Base-by-base conservation (phyloP, 2,329 filamentous ascomycete genomes). In the Calonectria henricotiae region DNA sequence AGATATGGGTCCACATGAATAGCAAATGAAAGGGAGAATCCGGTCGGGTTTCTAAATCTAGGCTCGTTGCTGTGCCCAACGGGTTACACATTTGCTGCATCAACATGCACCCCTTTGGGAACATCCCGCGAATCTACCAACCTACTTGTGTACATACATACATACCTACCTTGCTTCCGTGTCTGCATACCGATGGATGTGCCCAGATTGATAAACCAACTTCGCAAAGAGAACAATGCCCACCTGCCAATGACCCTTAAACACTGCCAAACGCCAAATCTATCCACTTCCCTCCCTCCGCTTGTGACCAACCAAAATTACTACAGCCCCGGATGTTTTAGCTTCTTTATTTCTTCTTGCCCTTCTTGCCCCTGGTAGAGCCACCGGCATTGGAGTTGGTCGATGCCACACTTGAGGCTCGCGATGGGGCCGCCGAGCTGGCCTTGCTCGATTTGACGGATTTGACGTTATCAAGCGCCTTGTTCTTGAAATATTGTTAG, bases 391-490 rank as follows among this genome's bases (percentile, higher is more conserved):
- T 76, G 5, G 92, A 93, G 43, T 87, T 88, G 51, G 89, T 94
- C 0, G 95, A 98, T 37, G 90, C 91, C 30, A 98, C 94, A 80
- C 96, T 98, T 5, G 92, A 96, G 17, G 95, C 95, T 73, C 96
- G 89, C 25, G 95, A 98, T 0, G 92, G 93, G 5, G 91, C 88
- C 5, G 92, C 89, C 1, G 95, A 96, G 67, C 89, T 93, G 61
- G 90, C 89, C 82, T 95, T 96, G 83, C 90, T 93, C 68, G 88
- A 90, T 63, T 98, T 98, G 79, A 98, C 90, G 55, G 88, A 90
- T 66, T 98, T 98, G 79, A 98, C 90, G 55, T 92, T 94, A 76
- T 98, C 96, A 58, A 98, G 89, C 63, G 94, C 91, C 85, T 98
- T 98, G 83, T 98, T 98, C 95, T 98, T 80, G 74, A 55, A 47